Evolutionary conservation across 2,329 filamentous ascomycete species (phyloP).

Genomic region (Hyphodiscus sp.): DNA sequence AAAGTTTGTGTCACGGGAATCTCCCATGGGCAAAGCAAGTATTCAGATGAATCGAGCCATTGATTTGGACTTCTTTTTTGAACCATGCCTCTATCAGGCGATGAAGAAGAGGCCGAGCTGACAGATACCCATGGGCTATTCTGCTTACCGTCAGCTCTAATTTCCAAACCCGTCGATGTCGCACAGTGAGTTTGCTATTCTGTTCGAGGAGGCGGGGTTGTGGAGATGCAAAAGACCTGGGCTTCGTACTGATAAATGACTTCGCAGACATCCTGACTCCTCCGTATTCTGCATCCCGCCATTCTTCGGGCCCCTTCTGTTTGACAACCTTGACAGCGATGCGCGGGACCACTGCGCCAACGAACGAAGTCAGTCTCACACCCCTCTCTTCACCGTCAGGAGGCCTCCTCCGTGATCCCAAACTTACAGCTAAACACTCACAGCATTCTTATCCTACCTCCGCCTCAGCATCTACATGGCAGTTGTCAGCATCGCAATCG

Average conservation of each 20-base stretch:
- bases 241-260: background rate
- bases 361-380: slow-evolving; percentile 34
- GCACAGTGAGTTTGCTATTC: slow-evolving; percentile 6
- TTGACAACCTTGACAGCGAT: slow-evolving; percentile 61
- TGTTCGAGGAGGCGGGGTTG: slow-evolving; percentile 6
- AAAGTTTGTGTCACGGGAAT: background rate
- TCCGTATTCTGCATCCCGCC: slow-evolving; percentile 24
- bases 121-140: slow-evolving; percentile 39
- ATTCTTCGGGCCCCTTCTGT: slow-evolving; percentile 49
- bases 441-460: slow-evolving; percentile 82
- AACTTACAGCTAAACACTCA: background rate
- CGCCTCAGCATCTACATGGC: slow-evolving; percentile 86
- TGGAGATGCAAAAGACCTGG: background rate
- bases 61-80: background rate
- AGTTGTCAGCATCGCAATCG: slow-evolving; percentile 81
- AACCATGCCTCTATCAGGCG: background rate
- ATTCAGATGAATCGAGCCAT: background rate
- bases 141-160: slow-evolving; percentile 34
- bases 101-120: slow-evolving; percentile 11
- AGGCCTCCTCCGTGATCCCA: background rate
- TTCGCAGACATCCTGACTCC: slow-evolving; percentile 12
- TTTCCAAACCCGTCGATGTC: slow-evolving; percentile 35
- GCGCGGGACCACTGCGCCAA: slow-evolving; percentile 50
- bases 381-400: background rate
- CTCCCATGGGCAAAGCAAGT: background rate